Base-by-base conservation (phyloP, 140 eudicot genomes). In the Erigeron philadelphicus region DNA sequence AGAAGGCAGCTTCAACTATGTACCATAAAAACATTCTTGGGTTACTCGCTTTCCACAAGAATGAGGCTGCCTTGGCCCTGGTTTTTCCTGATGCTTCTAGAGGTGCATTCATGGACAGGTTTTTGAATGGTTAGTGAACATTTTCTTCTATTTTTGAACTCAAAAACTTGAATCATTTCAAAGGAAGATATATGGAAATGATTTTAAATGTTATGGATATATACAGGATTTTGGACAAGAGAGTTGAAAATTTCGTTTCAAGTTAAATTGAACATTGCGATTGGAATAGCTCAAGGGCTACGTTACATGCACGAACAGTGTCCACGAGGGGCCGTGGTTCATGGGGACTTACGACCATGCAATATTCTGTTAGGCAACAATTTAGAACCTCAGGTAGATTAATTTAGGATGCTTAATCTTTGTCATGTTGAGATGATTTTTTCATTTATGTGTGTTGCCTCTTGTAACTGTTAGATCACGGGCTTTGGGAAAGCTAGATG, bases 231-330 rank as follows among this genome's bases (percentile, higher is more conserved):
- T 8, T 79, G 79, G 75, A 73, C 71, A 45, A 74, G 8, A 49
- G 80, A 73, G 50, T 72, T 74, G 52, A 17, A 50, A 7, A 54
- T 77, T 41, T 0, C 68, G 21, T 80, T 84, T 77, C 12, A 35
- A 0, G 65, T 64, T 19, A 84, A 80, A 72, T 50, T 84, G 81
- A 67, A 77, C 1, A 77, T 84, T 74, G 85, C 72, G 0, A 78
- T 74, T 15, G 88, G 88, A 18, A 75, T 84, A 15, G 83, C 81
- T 57, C 85, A 80, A 80, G 88, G 85, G n/a, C 73, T 80, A 9
- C 79, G 73, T 61, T 84, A 84, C 72, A 84, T 84, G 88, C 88
- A 84, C 5, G 85, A 77, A 67, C 83, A 74, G 43, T 84, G 77
- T 45, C 79, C 85, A 42, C 64, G 56, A 48, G 81, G 88, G 10